Conservation (phyloP, 2,329 filamentous ascomycete species). For the Talaromyces sp. region DNA sequence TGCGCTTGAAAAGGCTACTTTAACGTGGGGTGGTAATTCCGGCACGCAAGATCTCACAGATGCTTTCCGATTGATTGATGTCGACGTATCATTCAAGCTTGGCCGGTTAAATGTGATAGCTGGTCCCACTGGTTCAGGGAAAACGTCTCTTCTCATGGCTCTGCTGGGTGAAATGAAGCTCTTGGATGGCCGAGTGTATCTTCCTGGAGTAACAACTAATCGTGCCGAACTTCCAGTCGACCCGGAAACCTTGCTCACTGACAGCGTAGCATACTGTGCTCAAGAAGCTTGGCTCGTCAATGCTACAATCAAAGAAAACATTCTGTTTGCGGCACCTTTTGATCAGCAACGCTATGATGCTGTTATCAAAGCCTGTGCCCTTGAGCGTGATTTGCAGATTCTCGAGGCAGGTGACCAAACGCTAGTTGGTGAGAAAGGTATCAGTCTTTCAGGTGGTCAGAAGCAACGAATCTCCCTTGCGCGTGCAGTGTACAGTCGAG, state of each 20-base stretch:
- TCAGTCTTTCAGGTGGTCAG: constrained; percentile 92
- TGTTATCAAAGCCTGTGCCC: constrained; percentile 84
- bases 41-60: constrained; percentile 52
- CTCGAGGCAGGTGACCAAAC: constrained; percentile 91
- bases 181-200: constrained; percentile 72
- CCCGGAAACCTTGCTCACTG: constrained; percentile 78
- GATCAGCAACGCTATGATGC: constrained; percentile 80
- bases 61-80: constrained; percentile 76
- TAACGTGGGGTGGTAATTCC: constrained; percentile 76
- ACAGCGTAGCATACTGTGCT: constrained; percentile 93
- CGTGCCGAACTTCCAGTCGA: constrained; percentile 80
- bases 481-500: constrained; percentile 95
- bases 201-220: constrained; percentile 74
- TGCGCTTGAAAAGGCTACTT: constrained; percentile 77
- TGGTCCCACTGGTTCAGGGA: constrained; percentile 89
- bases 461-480: constrained; percentile 96
- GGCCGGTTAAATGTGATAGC: constrained; percentile 89
- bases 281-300: constrained; percentile 98
- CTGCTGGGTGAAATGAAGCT: constrained; percentile 94
- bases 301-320: constrained; percentile 92
- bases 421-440: constrained; percentile 93
- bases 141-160: constrained; percentile 94
- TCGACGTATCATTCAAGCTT: constrained; percentile 77
- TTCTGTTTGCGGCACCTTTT: constrained; percentile 78
- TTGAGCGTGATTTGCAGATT: constrained; percentile 88